Percentiles rank a stretch among this genome's conserved stretches.
phyloP scores from a whole-genome alignment of 139 green algal species.

The Ettlia oleoabundans region DNA sequence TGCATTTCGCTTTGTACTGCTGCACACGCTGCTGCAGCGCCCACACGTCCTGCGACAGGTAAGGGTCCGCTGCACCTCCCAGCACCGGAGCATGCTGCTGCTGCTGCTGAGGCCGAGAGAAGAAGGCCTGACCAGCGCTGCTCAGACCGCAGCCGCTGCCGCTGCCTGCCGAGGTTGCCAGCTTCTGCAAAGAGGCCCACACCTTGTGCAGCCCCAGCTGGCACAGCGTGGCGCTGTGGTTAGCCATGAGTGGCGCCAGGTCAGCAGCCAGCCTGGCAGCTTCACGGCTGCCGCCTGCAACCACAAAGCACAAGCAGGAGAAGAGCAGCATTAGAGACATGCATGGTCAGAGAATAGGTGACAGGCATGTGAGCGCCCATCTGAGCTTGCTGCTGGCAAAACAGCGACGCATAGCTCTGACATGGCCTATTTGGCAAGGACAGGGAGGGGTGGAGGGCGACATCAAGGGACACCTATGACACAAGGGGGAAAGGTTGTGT shows the following conservation, averaged over 20 bases:
- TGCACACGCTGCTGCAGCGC: constrained; percentile 23
- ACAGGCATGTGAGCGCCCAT: too few relatives aligned
- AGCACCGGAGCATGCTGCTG: neutral
- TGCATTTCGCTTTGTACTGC: constrained; percentile 18
- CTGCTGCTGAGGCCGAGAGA: neutral
- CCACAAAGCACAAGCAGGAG: neutral
- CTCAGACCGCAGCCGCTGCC: neutral
- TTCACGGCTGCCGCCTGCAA: neutral
- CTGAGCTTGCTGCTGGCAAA: too few relatives aligned
- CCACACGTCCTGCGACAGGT: neutral
- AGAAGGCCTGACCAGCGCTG: too few relatives aligned
- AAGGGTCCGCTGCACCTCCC: too few relatives aligned
- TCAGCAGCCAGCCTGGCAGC: constrained; percentile 1
- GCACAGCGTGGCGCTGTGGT: neutral
- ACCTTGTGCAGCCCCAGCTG: constrained; percentile 38
- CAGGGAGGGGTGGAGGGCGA: too few relatives aligned
- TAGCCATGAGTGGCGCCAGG: constrained; percentile 19
- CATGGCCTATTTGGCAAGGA: too few relatives aligned
- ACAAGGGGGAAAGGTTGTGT: too few relatives aligned
- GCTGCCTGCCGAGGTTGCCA: constrained; percentile 16
- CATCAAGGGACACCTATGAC: too few relatives aligned
- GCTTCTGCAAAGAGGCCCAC: constrained; percentile 34
- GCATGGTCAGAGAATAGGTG: too few relatives aligned
- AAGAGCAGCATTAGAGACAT: too few relatives aligned
- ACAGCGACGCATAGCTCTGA: too few relatives aligned